Percentiles rank a stretch among this genome's conserved stretches.
Evolutionary conservation across 2,329 filamentous ascomycete species (phyloP).

Genomic region (Knoxdaviesia capensis): DNA sequence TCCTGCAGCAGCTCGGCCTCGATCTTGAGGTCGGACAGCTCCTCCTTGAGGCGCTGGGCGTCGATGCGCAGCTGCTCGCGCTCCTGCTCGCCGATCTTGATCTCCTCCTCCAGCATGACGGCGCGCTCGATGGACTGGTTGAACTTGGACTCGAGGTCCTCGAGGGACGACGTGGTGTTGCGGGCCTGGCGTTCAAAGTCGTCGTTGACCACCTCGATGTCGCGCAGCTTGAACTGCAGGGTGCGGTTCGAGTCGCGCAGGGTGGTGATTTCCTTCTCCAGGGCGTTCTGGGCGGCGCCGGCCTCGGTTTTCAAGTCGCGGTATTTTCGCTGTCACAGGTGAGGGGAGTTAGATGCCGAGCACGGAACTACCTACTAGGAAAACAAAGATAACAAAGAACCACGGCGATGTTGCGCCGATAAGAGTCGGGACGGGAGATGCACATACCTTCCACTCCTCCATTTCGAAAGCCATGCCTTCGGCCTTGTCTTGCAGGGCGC

Average conservation of each 20-base stretch:
- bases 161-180: constrained; percentile 85
- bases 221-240: constrained; percentile 65
- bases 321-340: constrained; percentile 58
- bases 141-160: constrained; percentile 94
- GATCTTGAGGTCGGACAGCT: constrained; percentile 81
- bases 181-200: constrained; percentile 93
- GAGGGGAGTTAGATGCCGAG: neutral
- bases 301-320: constrained; percentile 85
- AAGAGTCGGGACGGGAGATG: neutral
- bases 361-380: neutral
- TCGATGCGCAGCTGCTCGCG: constrained; percentile 79
- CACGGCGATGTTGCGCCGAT: neutral
- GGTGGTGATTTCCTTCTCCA: constrained; percentile 91
- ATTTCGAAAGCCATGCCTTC: constrained; percentile 74
- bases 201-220: constrained; percentile 96
- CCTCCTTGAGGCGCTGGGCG: constrained; percentile 71
- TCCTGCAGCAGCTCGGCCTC: constrained; percentile 88
- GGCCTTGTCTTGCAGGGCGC: constrained; percentile 67
- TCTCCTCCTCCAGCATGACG: constrained; percentile 89
- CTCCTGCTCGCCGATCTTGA: constrained; percentile 79
- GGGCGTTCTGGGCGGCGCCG: constrained; percentile 58
- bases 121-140: constrained; percentile 82
- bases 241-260: constrained; percentile 70
- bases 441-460: constrained; percentile 91
- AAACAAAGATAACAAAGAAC: neutral